Conservation (phyloP, 2,329 filamentous ascomycete species). For the Talaromyces pinophilus region DNA sequence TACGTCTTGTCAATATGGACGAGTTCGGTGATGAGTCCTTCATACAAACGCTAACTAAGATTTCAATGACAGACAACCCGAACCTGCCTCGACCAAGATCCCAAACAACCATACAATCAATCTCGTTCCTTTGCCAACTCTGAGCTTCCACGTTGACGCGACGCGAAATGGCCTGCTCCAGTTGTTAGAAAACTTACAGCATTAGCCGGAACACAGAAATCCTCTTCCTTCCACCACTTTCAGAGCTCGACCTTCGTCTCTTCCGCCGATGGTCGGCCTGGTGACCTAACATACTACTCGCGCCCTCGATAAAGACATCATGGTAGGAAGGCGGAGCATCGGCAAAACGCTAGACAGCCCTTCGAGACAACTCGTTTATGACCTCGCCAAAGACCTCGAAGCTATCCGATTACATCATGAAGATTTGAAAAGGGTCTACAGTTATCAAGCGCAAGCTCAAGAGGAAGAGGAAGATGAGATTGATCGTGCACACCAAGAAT, state of each 20-base stretch:
- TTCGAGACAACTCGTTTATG: constrained; percentile 43
- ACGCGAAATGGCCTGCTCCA: background rate
- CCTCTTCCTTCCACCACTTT: background rate
- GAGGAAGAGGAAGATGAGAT: constrained; percentile 64
- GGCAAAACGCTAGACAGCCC: constrained; percentile 38
- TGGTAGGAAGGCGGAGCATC: constrained; percentile 19
- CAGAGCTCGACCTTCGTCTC: background rate
- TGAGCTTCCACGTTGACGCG: background rate
- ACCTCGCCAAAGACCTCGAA: constrained; percentile 45
- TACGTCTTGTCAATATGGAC: background rate
- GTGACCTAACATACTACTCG: background rate
- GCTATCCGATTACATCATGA: constrained; percentile 44
- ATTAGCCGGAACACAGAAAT: background rate
- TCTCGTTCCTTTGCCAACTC: no score
- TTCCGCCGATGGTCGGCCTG: constrained; percentile 8
- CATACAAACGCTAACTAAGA: background rate
- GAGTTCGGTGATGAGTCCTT: background rate
- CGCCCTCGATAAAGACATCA: constrained; percentile 6
- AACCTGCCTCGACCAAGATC: background rate
- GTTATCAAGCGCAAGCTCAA: constrained; percentile 48
- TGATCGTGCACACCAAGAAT: constrained; percentile 62
- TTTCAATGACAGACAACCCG: background rate
- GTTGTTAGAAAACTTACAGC: background rate
- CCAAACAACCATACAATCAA: background rate
- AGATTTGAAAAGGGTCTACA: constrained; percentile 47